Conservation (phyloP, 495 filamentous ascomycete species). For the Hypoxylon fragiforme region DNA sequence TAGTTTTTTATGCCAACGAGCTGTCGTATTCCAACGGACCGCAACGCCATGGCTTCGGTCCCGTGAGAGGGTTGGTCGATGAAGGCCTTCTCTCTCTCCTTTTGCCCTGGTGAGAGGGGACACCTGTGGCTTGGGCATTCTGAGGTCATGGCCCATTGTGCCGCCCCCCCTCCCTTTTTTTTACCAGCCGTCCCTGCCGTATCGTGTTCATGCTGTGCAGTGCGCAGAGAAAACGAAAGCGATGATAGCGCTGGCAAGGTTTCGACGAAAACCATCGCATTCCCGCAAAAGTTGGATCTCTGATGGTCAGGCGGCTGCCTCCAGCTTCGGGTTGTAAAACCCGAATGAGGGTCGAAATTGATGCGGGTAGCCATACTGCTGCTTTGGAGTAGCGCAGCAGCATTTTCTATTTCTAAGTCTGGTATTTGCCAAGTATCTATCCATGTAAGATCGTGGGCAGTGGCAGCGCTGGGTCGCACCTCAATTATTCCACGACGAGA, state of each 20-base stretch:
- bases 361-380: constrained; percentile 15
- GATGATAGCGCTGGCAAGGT: no score
- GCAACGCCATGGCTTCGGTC: constrained; percentile 10
- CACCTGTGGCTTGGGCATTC: constrained; percentile 14
- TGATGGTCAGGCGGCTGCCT: not conserved
- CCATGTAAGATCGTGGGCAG: constrained; percentile 2
- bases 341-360: constrained; percentile 22
- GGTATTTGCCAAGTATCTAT: constrained; percentile 2
- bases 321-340: constrained; percentile 33
- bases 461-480: not conserved
- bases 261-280: constrained; percentile 27
- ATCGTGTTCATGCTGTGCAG: no score
- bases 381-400: constrained; percentile 17
- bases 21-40: constrained; percentile 8
- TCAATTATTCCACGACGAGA: not conserved
- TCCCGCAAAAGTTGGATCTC: constrained; percentile 2
- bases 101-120: constrained; percentile 13
- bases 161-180: no score
- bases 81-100: no score
- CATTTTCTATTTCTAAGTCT: constrained; percentile 18
- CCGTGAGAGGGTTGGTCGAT: no score
- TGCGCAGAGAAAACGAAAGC: no score
- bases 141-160: no score
- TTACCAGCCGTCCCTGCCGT: no score
- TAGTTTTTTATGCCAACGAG: no score